These are phyloP conservation scores for Phytophthora hybrid DNA, from an alignment of 352 stramenopile species.

Conservation along the genomic window DNA sequence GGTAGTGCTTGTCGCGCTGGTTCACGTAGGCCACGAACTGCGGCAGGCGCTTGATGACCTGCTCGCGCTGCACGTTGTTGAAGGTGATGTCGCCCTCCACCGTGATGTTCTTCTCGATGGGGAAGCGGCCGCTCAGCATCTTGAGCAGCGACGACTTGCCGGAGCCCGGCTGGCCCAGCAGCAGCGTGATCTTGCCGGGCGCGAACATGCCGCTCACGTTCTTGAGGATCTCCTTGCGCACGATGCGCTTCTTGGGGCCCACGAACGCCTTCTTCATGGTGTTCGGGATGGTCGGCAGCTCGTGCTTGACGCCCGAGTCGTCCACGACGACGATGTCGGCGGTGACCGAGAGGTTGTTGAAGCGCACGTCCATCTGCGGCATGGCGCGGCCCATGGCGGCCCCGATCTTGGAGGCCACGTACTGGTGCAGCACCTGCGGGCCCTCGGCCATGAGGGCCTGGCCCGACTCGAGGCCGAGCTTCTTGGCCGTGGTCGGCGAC, in stretches of 20 bases:
- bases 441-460: conserved; percentile 42
- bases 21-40: conserved; percentile 60
- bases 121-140: conserved; percentile 50
- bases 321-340: conserved; percentile 43
- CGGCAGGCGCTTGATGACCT: conserved; percentile 44
- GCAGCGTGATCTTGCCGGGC: conserved; percentile 48
- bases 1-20: conserved; percentile 60
- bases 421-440: conserved; percentile 43
- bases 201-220: conserved; percentile 43
- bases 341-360: conserved; percentile 50
- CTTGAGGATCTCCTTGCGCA: conserved; percentile 50
- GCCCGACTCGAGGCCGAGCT: conserved; percentile 31
- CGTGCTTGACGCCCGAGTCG: conserved; percentile 15
- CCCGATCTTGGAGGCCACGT: conserved; percentile 41
- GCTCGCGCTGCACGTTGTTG: conserved; percentile 42
- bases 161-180: conserved; percentile 45
- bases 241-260: conserved; percentile 33
- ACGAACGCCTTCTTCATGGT: conserved; percentile 44
- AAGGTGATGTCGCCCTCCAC: conserved; percentile 48
- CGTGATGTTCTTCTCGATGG: conserved; percentile 44
- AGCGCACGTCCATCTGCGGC: conserved; percentile 59
- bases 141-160: conserved; percentile 58
- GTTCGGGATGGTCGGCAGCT: conserved; percentile 46
- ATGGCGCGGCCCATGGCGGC: conserved; percentile 38
- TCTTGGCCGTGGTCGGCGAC: conserved; percentile 30